Evolutionary conservation across 2,329 filamentous ascomycete genomes (phyloP), one percentile per base, ranked within the genome.

Genomic region (Hypoxylon sp.): DNA sequence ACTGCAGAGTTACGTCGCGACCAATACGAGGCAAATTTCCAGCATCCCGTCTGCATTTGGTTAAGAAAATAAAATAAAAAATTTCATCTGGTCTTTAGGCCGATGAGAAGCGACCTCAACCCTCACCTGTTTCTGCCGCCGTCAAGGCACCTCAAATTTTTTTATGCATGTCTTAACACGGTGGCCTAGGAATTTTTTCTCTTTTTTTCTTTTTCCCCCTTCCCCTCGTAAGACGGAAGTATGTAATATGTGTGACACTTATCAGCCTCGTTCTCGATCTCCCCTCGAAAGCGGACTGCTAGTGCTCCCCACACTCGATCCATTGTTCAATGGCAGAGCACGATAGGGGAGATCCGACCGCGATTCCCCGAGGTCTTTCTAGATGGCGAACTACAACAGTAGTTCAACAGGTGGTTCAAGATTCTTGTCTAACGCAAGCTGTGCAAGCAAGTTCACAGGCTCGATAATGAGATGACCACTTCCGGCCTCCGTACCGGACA

Each of bases 301-400:
- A 58, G 31, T 26, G 17, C 49, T 62, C 56, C 38, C 60, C 60
- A 63, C 58, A 55, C 55, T 10, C 11, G 27, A 45, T 33, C 47
- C 54, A 64, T 64, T 63, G 59, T 33, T 59, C 62, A 64, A 64
- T 64, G 24, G 49, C 6, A 31, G 35, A 20, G 10, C 37, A 45
- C 15, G 47, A 41, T 55, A 41, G 37, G 33, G 27, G 18, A 33
- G 45, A 58, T 59, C 58, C 48, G 43, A 48, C 42, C 29, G 57
- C 54, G 50, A 48, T 53, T 50, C 46, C 53, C 55, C 31, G 45
- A 53, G 24, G 18, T 10, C 53, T n/a, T n/a, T n/a, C n/a, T 55
- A 52, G 53, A 43, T 48, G 20, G 6, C n/a, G 13, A 45, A 38
- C 24, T 55, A 59, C 41, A 48, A 48, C 29, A 4, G 3, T 35